phyloP scores from a whole-genome alignment of 169 alveolate species.

The Eimeria praecox region DNA sequence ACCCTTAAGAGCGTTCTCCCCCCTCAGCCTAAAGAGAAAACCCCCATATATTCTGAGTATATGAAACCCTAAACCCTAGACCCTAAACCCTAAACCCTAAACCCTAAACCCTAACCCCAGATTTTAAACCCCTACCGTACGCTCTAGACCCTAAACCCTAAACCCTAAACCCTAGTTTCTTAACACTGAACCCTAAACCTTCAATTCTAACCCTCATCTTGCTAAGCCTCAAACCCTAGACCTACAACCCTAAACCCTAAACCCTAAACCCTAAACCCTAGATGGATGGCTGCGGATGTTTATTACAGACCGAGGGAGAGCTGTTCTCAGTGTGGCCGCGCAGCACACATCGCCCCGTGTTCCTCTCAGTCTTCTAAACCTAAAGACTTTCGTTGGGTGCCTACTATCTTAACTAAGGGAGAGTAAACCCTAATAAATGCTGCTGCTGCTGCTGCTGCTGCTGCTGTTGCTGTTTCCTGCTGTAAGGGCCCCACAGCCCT shows the following conservation, averaged over 20 bases:
- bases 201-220: too few species aligned
- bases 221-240: background rate
- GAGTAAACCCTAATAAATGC: too few species aligned
- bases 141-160: background rate
- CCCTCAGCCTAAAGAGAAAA: background rate
- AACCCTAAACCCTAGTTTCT: background rate
- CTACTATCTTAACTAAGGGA: too few species aligned
- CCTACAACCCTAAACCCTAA: background rate
- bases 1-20: background rate
- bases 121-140: background rate
- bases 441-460: too few species aligned
- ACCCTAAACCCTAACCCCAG: background rate
- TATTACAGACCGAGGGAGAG: background rate
- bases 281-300: too few species aligned
- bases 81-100: slow-evolving; percentile 47
- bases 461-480: too few species aligned
- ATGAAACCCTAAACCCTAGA: background rate
- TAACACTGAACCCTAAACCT: background rate
- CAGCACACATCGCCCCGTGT: slow-evolving; percentile 39
- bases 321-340: slow-evolving; percentile 14
- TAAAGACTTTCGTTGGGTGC: background rate
- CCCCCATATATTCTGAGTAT: background rate
- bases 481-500: too few species aligned
- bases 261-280: background rate
- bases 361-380: slow-evolving; percentile 16